Conservation (phyloP, 345 rosid genomes). For the Eucalyptus decipiens region DNA sequence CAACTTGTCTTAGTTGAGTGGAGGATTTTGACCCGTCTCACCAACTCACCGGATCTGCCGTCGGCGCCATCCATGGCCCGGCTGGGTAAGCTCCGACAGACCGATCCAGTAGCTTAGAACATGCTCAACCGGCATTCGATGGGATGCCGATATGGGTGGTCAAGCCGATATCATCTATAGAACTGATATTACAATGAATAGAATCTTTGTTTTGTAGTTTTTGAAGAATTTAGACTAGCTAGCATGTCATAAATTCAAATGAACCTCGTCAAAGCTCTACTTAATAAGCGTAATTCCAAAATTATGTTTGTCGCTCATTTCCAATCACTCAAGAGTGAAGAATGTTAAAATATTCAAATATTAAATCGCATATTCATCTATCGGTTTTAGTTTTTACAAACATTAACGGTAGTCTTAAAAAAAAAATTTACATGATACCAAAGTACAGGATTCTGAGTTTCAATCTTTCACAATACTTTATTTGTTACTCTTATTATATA, state of each 20-base stretch:
- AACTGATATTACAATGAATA: neutral
- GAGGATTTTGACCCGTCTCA: neutral
- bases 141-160: neutral
- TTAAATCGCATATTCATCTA: accelerated
- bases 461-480: neutral
- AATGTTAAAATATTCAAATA: neutral
- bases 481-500: neutral
- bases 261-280: neutral
- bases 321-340: neutral
- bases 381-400: neutral
- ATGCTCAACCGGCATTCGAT: neutral
- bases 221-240: neutral
- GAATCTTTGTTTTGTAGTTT: neutral
- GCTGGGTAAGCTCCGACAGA: neutral
- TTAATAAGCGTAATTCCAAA: neutral
- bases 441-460: neutral
- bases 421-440: neutral
- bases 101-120: neutral
- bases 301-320: neutral
- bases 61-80: neutral
- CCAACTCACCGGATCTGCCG: neutral
- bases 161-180: neutral
- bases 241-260: neutral
- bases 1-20: neutral
- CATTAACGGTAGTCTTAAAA: accelerated